Percentiles rank a stretch among this genome's conserved stretches.
Evolutionary conservation across 2,329 filamentous ascomycete genomes (phyloP).

Genomic region (Xylariaceae sp.): DNA sequence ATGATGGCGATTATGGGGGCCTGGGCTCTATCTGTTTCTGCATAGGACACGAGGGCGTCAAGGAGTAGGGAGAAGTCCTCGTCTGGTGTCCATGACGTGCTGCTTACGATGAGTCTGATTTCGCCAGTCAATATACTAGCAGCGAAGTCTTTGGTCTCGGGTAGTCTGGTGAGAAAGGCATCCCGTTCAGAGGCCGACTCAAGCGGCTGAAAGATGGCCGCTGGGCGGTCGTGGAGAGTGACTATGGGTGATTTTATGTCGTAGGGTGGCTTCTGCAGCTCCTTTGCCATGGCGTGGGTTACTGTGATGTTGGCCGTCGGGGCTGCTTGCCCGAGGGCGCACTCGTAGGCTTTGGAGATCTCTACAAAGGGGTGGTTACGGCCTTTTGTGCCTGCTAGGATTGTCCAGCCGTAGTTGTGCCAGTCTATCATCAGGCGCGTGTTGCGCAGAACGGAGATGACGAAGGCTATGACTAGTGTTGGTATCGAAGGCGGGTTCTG

Average conservation of each 20-base stretch:
- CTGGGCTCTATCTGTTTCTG: constrained; percentile 34
- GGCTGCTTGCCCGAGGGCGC: constrained; percentile 60
- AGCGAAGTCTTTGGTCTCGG: constrained; percentile 57
- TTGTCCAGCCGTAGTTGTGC: constrained; percentile 98
- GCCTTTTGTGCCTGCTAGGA: constrained; percentile 61
- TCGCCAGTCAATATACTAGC: constrained; percentile 52
- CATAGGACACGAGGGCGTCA: constrained; percentile 72
- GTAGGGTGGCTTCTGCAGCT: constrained; percentile 61
- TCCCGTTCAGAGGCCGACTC: constrained; percentile 40
- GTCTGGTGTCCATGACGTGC: constrained; percentile 95
- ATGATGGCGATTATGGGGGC: constrained; percentile 82
- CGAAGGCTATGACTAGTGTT: constrained; percentile 68
- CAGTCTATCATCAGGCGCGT: constrained; percentile 87
- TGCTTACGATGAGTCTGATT: constrained; percentile 74
- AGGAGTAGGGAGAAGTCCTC: constrained; percentile 91
- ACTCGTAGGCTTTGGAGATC: constrained; percentile 74
- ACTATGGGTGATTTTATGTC: constrained; percentile 58
- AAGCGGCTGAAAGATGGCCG: constrained; percentile 72
- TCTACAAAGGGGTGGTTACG: constrained; percentile 66
- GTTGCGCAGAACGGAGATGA: constrained; percentile 69
- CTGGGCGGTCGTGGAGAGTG: constrained; percentile 80
- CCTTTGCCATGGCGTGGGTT: constrained; percentile 77
- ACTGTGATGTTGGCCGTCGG: constrained; percentile 75
- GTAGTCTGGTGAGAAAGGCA: constrained; percentile 58
- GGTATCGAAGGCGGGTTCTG: constrained; percentile 95